Evolutionary conservation across 805 yeast species (phyloP).

Genomic region (Yarrowia sp.): DNA sequence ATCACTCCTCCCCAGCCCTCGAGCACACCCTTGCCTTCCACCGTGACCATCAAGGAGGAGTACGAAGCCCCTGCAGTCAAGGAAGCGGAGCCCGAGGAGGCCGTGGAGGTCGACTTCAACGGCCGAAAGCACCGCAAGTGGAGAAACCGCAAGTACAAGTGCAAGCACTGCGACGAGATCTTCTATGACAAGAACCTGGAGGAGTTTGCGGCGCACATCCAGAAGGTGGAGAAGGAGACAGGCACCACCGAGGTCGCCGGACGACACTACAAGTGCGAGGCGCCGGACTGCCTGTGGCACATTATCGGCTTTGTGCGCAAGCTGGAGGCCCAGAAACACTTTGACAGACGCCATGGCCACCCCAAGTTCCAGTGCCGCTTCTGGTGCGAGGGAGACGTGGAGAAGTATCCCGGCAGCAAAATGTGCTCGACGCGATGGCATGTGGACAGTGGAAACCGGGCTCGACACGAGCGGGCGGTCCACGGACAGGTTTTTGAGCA

Average conservation of each 20-base stretch:
- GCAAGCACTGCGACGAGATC: slow-evolving; percentile 30
- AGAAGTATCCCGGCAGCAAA: slow-evolving; percentile 33
- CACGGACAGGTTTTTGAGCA: slow-evolving; percentile 31
- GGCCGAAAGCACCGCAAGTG: slow-evolving; percentile 32
- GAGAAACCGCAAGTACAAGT: slow-evolving; percentile 31
- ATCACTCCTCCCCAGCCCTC: slow-evolving; percentile 22
- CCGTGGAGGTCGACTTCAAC: slow-evolving; percentile 30
- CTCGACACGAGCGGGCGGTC: slow-evolving; percentile 35
- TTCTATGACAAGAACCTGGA: slow-evolving; percentile 31
- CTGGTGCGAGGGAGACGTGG: slow-evolving; percentile 33
- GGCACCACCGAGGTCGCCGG: slow-evolving; percentile 28
- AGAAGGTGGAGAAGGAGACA: slow-evolving; percentile 28
- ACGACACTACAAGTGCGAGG: slow-evolving; percentile 35
- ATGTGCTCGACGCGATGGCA: slow-evolving; percentile 37
- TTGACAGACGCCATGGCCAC: slow-evolving; percentile 35
- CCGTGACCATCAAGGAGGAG: slow-evolving; percentile 12
- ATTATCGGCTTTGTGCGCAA: slow-evolving; percentile 36
- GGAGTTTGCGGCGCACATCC: slow-evolving; percentile 30
- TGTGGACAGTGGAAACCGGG: slow-evolving; percentile 36
- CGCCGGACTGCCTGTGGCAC: slow-evolving; percentile 34
- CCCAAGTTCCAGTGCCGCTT: slow-evolving; percentile 36
- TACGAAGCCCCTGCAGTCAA: neutral
- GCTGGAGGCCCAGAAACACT: slow-evolving; percentile 35
- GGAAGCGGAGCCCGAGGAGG: neutral
- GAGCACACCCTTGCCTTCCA: neutral